Evolutionary conservation across 768 basidiomycete species (phyloP), one percentile per base, ranked within the genome.

Genomic region (Russula sp.): DNA sequence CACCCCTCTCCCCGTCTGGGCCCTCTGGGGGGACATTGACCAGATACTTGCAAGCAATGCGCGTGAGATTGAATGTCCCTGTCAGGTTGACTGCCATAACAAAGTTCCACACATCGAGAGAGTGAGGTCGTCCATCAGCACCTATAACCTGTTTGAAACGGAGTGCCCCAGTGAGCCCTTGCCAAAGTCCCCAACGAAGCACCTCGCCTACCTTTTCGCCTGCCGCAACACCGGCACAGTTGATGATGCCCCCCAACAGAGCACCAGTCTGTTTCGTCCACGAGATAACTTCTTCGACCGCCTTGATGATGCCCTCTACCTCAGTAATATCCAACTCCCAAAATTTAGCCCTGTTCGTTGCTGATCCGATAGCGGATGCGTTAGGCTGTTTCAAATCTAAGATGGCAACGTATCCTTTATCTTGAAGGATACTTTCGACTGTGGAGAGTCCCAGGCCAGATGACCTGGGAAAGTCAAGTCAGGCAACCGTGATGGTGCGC

Each of bases 391-490:
- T 70, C 16, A 77, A 75, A 71, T 87, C 85, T 63, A 86, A 66
- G 20, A 84, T 77, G n/a, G 82, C 77, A 39, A 61, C 66, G 11
- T 61, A 61, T 58, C 65, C 66, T 2, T 55, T 48, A 13, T 57
- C 59, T 34, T 84, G 66, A 42, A 81, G 74, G 37, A 87, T 76
- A 57, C 76, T 75, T 6, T 75, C 70, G 7, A 77, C 80, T 3
- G 83, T 82, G 6, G 81, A 80, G 9, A 84, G 76, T 18, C 84
- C 84, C 11, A 85, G 76, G 27, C 84, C 84, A 22, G 82, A 82
- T 18, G 82, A 82, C 14, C 83, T 84, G 62, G 31, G 20, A 32
- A 42, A 20, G 37, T 42, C 6, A 20, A 34, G 37, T 47, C 51
- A 8, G 6, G 35, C 20, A 32, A 31, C 5, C 27, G 27, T 27